Conservation (phyloP, 2,329 filamentous ascomycete genomes). For the Parastagonospora nodorum region DNA sequence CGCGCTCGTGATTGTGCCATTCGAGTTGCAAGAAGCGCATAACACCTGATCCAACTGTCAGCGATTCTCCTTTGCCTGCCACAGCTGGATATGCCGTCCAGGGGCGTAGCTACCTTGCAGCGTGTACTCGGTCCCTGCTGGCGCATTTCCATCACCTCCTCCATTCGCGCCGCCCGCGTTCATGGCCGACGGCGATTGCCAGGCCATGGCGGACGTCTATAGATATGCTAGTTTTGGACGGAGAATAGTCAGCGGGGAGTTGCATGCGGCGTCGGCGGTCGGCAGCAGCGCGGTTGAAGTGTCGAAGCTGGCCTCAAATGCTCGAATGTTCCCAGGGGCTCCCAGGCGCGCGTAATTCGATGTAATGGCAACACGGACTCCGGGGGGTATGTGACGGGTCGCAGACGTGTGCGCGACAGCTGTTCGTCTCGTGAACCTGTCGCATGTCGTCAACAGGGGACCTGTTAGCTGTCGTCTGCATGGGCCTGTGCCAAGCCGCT, state of each 20-base stretch:
- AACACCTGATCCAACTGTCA: constrained; percentile 66
- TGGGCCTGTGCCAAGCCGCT: constrained; percentile 9
- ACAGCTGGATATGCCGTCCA: constrained; percentile 7
- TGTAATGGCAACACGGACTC: background rate
- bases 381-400: background rate
- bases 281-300: constrained; percentile 23
- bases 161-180: constrained; percentile 60
- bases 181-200: constrained; percentile 70
- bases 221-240: constrained; percentile 25
- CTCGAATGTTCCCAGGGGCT: constrained; percentile 25
- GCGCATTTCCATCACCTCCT: constrained; percentile 53
- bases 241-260: constrained; percentile 27
- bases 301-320: constrained; percentile 27
- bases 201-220: constrained; percentile 62
- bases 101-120: constrained; percentile 62
- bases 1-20: constrained; percentile 98
- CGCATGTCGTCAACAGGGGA: constrained; percentile 17
- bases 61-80: constrained; percentile 9
- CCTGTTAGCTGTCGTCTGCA: constrained; percentile 14
- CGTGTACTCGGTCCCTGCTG: constrained; percentile 72
- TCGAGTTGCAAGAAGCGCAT: constrained; percentile 99
- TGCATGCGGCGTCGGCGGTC: constrained; percentile 38
- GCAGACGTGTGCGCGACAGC: constrained; percentile 15
- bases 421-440: background rate
- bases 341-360: constrained; percentile 6